A percentile compares a stretch with the other conserved stretches of the same genome.
Conservation (phyloP, 768 basidiomycete species). For the Russula dissimulans region DNA sequence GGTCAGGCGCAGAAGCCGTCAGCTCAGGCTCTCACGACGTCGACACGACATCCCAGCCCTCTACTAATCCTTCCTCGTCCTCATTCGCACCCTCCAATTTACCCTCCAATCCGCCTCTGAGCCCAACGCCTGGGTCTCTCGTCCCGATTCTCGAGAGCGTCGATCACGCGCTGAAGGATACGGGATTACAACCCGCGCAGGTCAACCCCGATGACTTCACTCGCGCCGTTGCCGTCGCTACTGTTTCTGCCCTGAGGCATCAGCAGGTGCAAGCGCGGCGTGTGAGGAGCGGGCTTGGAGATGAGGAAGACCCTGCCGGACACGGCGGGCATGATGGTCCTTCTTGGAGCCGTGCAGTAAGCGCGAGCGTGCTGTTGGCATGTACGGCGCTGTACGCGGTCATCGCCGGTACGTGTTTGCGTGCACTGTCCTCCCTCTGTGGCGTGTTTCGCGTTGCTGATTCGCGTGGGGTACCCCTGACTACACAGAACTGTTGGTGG, state of each 20-base stretch:
- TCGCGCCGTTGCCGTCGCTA: constrained; percentile 87
- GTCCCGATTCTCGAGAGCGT: constrained; percentile 72
- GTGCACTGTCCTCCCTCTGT: neutral
- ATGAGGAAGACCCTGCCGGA: constrained; percentile 39
- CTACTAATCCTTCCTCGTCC: neutral
- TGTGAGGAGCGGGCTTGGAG: constrained; percentile 33
- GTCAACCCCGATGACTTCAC: constrained; percentile 85
- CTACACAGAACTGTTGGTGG: constrained; percentile 74
- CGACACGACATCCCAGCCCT: neutral
- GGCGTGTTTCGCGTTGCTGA: neutral
- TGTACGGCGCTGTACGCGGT: constrained; percentile 92
- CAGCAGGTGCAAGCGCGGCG: constrained; percentile 52
- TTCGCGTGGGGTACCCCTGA: neutral
- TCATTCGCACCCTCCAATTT: neutral
- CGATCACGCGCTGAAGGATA: constrained; percentile 63
- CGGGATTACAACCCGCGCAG: constrained; percentile 37
- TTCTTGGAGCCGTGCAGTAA: constrained; percentile 86
- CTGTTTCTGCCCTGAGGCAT: constrained; percentile 82
- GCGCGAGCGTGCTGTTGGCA: constrained; percentile 78
- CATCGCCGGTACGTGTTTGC: constrained; percentile 74
- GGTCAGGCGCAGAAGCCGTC: constrained; percentile 29
- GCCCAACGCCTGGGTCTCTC: constrained; percentile 31
- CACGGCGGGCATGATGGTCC: constrained; percentile 91
- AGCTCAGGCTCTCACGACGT: neutral
- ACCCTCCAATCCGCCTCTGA: constrained; percentile 32